Evolutionary conservation across 2,329 filamentous ascomycete genomes (phyloP).

Genomic region (Trichoderma afroharzianum): DNA sequence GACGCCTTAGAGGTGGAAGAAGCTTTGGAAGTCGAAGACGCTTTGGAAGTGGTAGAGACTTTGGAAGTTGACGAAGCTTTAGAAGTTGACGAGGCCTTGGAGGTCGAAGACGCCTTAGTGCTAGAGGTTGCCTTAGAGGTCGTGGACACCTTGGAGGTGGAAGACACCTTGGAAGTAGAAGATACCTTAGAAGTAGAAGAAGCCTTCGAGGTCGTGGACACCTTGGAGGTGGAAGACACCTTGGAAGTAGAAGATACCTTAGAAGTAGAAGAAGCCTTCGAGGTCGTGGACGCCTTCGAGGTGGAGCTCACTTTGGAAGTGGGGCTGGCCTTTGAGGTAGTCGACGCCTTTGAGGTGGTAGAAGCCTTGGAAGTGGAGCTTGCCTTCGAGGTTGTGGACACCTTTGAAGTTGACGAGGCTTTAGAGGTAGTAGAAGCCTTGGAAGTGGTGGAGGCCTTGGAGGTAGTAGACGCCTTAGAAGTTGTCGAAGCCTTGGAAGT

Average conservation of each 20-base stretch:
- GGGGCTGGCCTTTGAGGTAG: not conserved
- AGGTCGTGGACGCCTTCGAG: not conserved
- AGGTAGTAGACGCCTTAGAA: not conserved
- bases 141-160: not conserved
- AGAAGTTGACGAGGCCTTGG: not conserved
- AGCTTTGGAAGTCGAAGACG: not conserved
- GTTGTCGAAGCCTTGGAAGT: not conserved
- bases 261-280: not conserved
- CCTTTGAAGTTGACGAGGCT: not conserved
- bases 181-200: not conserved
- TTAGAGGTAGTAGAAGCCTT: not conserved
- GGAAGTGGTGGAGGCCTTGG: not conserved
- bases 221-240: not conserved
- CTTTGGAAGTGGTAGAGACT: not conserved
- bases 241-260: not conserved
- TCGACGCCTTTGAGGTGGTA: not conserved
- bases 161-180: not conserved
- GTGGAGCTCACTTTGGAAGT: not conserved
- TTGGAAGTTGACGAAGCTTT: not conserved
- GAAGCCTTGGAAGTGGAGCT: too few relatives aligned
- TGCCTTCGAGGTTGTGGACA: too few relatives aligned
- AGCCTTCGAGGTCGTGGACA: not conserved
- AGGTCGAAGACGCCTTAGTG: not conserved
- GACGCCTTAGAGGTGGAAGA: not conserved
- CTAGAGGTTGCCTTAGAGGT: not conserved